These are phyloP conservation scores for Meripilus lineatus DNA, from an alignment of 1,284 basidiomycete species.

Conservation along the genomic window DNA sequence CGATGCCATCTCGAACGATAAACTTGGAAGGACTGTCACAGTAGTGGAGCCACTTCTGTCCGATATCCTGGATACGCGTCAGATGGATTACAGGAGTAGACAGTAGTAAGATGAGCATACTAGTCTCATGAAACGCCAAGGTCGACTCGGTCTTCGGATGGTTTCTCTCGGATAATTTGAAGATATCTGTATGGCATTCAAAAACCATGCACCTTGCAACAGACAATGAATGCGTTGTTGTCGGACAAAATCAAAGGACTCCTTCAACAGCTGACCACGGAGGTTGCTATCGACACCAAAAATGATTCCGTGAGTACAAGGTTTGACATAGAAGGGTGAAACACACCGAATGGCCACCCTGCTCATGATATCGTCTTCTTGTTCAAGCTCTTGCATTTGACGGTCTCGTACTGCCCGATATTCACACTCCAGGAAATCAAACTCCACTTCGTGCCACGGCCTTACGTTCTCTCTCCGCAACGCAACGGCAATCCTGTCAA, in stretches of 20 bases:
- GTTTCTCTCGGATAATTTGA: constrained; percentile 44
- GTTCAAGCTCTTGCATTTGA: constrained; percentile 92
- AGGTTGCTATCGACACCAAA: constrained; percentile 54
- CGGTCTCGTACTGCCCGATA: constrained; percentile 86
- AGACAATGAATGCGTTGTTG: constrained; percentile 89
- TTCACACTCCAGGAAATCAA: constrained; percentile 81
- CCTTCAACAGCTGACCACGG: constrained; percentile 82
- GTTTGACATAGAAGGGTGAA: constrained; percentile 1
- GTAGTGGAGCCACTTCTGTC: constrained; percentile 77
- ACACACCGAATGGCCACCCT: constrained; percentile 80
- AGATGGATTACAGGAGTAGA: constrained; percentile 3
- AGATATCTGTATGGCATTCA: constrained; percentile 59
- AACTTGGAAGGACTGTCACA: constrained; percentile 77
- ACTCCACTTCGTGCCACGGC: constrained; percentile 82
- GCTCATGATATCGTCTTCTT: constrained; percentile 85
- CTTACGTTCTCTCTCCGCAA: constrained; percentile 73
- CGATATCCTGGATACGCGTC: constrained; percentile 52
- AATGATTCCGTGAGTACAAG: constrained; percentile 4
- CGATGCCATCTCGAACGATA: constrained; percentile 72
- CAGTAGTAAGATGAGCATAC: constrained; percentile 33
- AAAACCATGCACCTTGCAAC: constrained; percentile 89
- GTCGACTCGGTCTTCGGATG: constrained; percentile 50
- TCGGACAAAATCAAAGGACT: constrained; percentile 89
- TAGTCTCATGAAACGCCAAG: constrained; percentile 78
- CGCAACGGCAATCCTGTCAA: constrained; percentile 67